Evolutionary conservation across 176 grass and related monocot genomes (phyloP), one percentile per base, ranked within the genome.

Genomic region (Cocos nucifera): DNA sequence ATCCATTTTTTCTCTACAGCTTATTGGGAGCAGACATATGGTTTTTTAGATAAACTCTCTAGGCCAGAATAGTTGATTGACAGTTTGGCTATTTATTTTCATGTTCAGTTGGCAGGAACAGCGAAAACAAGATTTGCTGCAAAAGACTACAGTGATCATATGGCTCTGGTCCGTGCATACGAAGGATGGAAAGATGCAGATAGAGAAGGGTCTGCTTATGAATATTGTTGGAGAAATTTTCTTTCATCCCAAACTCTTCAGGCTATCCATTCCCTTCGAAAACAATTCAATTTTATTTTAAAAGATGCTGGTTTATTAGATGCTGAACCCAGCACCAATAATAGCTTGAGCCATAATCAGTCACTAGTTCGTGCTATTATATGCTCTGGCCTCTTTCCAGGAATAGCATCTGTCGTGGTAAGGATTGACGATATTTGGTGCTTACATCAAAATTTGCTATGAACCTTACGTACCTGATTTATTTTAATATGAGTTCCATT

Each of bases 161-260:
- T 97, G 92, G 87, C 92, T 49, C 81, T 97, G 51, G 84, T 97
- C 21, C 73, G 92, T 56, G 92, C 92, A 78, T 97, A 83, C 44
- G 87, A 97, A 82, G 92, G 92, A 85, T 97, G 86, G 83, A 97
- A 97, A 76, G 87, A 90, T 85, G 83, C 92, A 64, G 92, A 97
- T 66, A 88, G 84, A 72, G 92, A 91, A 80, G 84, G 92, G 17
- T 88, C 87, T 55, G 61, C 78, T 80, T 97, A 97, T 69, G 92
- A 97, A 67, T 97, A 97, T 51, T 97, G 92, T 32, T 97, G 92
- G 87, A 86, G 84, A 69, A 97, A 91, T 73, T 91, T 91, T 32
- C 87, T 91, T 65, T 97, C 92, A 58, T 73, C 81, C 66, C 92
- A 91, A 77, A 97, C 92, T 67, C 81, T 97, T 50, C 92, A 97